Percentiles rank a stretch among this genome's conserved stretches.
Conservation (phyloP, 2,329 filamentous ascomycete genomes). For the Didymella sp. region DNA sequence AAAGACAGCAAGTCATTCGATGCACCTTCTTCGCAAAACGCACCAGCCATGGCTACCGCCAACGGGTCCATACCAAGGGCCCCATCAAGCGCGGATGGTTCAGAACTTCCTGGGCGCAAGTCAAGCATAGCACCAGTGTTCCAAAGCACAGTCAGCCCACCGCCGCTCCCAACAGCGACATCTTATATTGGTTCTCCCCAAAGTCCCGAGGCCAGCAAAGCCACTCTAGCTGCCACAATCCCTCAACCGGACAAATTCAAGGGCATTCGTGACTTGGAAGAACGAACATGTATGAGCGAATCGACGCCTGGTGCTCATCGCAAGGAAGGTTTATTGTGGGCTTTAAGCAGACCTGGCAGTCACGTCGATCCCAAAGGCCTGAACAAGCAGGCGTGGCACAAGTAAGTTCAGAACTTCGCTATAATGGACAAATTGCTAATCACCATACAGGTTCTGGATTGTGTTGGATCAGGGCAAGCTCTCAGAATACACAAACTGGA, state of each 20-base stretch:
- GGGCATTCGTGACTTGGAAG: conserved; percentile 88
- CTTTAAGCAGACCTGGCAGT: conserved; percentile 87
- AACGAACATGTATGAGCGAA: conserved; percentile 55
- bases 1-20: conserved; percentile 71
- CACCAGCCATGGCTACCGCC: conserved; percentile 31
- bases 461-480: conserved; percentile 95
- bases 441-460: conserved; percentile 82
- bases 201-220: conserved; percentile 40
- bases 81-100: conserved; percentile 31
- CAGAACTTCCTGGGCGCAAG: conserved; percentile 40
- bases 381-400: conserved; percentile 98
- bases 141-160: conserved; percentile 45
- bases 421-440: conserved; percentile 35
- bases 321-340: conserved; percentile 95
- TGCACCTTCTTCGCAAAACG: conserved; percentile 37
- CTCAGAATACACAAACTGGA: conserved; percentile 99
- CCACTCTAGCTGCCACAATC: conserved; percentile 33
- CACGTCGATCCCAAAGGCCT: conserved; percentile 94
- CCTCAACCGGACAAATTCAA: conserved; percentile 72
- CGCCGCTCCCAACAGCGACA: conserved; percentile 33
- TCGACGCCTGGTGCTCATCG: conserved; percentile 69
- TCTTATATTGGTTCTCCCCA: conserved; percentile 37
- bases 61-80: conserved; percentile 35
- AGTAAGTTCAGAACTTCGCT: conserved; percentile 66
- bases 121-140: conserved; percentile 44